Conservation (phyloP, 257 asterid species). For the Salvia splendens region DNA sequence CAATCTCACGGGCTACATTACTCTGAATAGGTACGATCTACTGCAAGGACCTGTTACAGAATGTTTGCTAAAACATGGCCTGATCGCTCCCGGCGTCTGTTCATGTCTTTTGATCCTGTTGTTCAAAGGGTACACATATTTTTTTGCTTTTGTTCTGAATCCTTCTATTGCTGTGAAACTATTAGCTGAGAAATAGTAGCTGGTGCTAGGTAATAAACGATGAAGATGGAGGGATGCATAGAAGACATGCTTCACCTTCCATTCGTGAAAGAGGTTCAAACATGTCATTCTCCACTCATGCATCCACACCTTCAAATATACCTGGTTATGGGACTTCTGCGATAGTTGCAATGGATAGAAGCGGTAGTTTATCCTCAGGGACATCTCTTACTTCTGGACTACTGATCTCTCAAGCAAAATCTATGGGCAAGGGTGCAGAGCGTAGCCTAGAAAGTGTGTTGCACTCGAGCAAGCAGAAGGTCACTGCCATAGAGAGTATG, state of each 20-base stretch:
- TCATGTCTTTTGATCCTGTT: slow-evolving; percentile 82
- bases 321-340: slow-evolving; percentile 99
- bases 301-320: slow-evolving; percentile 64
- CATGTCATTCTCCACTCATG: slow-evolving; percentile 57
- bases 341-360: slow-evolving; percentile 96
- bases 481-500: slow-evolving; percentile 97
- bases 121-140: slow-evolving; percentile 80
- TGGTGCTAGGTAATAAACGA: slow-evolving; percentile 76
- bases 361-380: slow-evolving; percentile 68
- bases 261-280: slow-evolving; percentile 83
- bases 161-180: slow-evolving; percentile 26
- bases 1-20: slow-evolving; percentile 26
- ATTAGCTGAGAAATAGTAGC: slow-evolving; percentile 31
- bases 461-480: slow-evolving; percentile 95
- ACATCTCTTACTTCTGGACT: slow-evolving; percentile 71
- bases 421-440: slow-evolving; percentile 65
- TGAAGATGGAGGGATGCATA: slow-evolving; percentile 96
- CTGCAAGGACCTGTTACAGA: slow-evolving; percentile 92
- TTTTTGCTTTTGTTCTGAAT: slow-evolving; percentile 14
- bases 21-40: slow-evolving; percentile 78
- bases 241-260: slow-evolving; percentile 96
- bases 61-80: slow-evolving; percentile 99
- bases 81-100: slow-evolving; percentile 95
- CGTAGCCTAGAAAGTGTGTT: slow-evolving; percentile 97
- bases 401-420: slow-evolving; percentile 70